A percentile compares a stretch with the other conserved stretches of the same genome.
phyloP scores from a whole-genome alignment of 345 rosid species.

The Hirschfeldia incana region DNA sequence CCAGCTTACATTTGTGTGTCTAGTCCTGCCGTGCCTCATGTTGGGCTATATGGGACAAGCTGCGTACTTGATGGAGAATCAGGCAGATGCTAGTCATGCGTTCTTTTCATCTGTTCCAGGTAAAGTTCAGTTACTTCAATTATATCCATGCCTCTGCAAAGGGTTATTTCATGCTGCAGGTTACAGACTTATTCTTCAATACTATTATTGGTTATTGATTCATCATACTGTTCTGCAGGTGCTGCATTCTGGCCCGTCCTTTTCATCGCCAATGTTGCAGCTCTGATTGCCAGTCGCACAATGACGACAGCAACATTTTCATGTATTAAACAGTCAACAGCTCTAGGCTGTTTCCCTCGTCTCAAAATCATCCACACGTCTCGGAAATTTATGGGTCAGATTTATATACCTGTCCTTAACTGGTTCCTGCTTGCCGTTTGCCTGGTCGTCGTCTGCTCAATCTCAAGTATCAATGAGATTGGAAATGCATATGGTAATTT shows the following conservation, averaged over 20 bases:
- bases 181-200: neutral
- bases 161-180: neutral
- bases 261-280: conserved; percentile 85
- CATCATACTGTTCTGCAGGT: conserved; percentile 50
- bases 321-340: conserved; percentile 94
- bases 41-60: conserved; percentile 99
- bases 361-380: conserved; percentile 97
- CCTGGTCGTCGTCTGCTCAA: conserved; percentile 73
- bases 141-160: neutral
- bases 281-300: conserved; percentile 92
- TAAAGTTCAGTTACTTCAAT: conserved; percentile 46
- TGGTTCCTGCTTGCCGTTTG: conserved; percentile 95
- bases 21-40: conserved; percentile 91
- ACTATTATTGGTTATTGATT: conserved; percentile 17
- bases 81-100: conserved; percentile 56
- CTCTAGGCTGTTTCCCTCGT: conserved; percentile 97
- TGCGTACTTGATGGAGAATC: conserved; percentile 80
- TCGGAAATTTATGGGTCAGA: conserved; percentile 99
- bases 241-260: conserved; percentile 86
- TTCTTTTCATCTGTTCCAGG: conserved; percentile 93
- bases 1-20: conserved; percentile 98
- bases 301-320: conserved; percentile 99
- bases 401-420: conserved; percentile 97
- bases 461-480: conserved; percentile 80
- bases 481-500: conserved; percentile 96